Evolutionary conservation across 495 filamentous ascomycete species (phyloP), one percentile per base, ranked within the genome.

Genomic region (Penicillium subrubescens): DNA sequence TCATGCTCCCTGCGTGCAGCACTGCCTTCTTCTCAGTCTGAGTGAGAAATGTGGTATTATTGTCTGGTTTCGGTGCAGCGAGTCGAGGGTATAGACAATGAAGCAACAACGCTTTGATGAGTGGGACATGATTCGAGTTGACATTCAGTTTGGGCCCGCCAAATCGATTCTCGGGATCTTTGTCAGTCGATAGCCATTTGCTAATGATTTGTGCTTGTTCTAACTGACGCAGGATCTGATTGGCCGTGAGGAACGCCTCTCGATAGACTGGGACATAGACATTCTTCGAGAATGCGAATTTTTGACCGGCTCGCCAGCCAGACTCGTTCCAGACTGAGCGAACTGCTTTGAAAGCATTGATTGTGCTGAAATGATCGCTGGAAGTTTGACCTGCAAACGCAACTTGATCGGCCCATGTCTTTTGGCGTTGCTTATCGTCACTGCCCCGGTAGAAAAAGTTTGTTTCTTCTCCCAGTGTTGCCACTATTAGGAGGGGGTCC

Each of bases 401-500:
- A 19, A 64, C 48, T 21, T 79, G 81, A 8, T 65, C 60, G 34
- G 64, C 39, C 23, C 71, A 66, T 19, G 80, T 73, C 46, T 75
- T 68, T 5, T 61, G 53, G n/a, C 75, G 70, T 10, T 55, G 41
- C 14, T 78, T 50, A 0, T 27, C 3, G 23, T 44, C 74, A 8
- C 74, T 68, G 8, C 79, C 72, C 21, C 64, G 66, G 19, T 79
- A 54, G 65, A 89, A 87, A 5, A 86, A 65, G n/a, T 73, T 62
- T 11, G 76, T 68, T 33, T 79, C 77, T 5, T 67, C 60, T 3
- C 74, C 69, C 4, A 81, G 72, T 21, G 80, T 77, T 34, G 79
- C 84, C 7, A 88, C 55, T 41, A 88, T 81, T 33, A 89, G 61
- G 64, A 89, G 83, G 0, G 87, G 84, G 59, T 89, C 84, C 11